Evolutionary conservation across 805 yeast genomes (phyloP), one percentile per base, ranked within the genome.

Genomic region (Ogataea philodendri): DNA sequence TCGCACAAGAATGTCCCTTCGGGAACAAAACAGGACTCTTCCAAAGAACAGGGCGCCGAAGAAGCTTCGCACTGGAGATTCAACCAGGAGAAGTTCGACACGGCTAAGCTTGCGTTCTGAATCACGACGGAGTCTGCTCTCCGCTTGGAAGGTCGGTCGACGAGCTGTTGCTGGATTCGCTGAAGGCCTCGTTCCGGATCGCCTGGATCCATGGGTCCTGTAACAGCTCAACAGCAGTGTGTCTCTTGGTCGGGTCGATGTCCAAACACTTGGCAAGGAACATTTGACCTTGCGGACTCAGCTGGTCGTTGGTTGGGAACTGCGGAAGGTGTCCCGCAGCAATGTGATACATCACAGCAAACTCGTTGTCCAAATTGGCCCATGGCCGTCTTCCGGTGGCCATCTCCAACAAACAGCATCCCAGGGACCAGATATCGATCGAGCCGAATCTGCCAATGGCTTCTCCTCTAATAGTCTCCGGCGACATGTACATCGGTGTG

Each of bases 401-500:
- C 97, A 93, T 93, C 58, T 93, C 97, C 29, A 90, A 60, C 3
- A 93, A 84, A 60, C 96, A 90, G 60, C 98, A 93, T 3, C 98
- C 98, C 26, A 90, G 66, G 0, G 98, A 87, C 98, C 98, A 93
- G 21, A 93, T 84, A 63, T 93, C 98, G 39, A 68, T 73, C 3
- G 80, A 77, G 3, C 89, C 89, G 45, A 70, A 74, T 37, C 69
- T 66, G 21, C 81, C 82, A 1, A 72, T 55, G 1, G 70, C 60
- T 5, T 74, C 69, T 2, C 97, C 97, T 1, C 93, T 85, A 40
- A 93, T 86, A 0, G 86, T 84, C 54, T 93, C 98, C 0, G 98
- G 98, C 0, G 97, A 87, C 97, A 93, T 90, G 63, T 93, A 93
- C 97, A 90, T 93, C 10, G 97, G 97, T 0, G 98, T 93, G 24